A percentile compares a stretch with the other conserved stretches of the same genome.
These are phyloP conservation scores for Eucalyptus pauciflora DNA, from an alignment of 345 rosid genomes.

Conservation along the genomic window DNA sequence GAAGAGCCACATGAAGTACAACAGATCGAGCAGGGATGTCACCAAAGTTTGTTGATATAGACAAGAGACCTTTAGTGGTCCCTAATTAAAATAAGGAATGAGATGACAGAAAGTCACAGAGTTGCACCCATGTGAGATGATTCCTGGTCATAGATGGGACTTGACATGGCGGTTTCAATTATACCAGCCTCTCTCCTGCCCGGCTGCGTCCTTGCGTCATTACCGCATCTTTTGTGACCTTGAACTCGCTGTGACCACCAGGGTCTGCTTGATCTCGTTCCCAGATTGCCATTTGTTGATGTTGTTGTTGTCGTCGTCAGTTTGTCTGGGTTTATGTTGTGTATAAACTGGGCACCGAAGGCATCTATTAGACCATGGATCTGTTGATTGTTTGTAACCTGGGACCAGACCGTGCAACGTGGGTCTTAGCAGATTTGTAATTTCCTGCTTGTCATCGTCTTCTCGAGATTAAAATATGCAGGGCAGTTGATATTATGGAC, in stretches of 20 bases:
- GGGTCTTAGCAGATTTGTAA: neutral
- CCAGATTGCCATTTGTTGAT: neutral
- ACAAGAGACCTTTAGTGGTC: neutral
- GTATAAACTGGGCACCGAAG: neutral
- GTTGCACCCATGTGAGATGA: neutral
- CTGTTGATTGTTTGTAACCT: neutral
- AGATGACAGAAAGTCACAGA: neutral
- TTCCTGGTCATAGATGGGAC: neutral
- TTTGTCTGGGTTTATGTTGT: neutral
- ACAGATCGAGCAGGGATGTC: neutral
- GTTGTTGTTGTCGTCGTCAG: fast-evolving
- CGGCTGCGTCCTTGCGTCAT: neutral
- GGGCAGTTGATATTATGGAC: neutral
- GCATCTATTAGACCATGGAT: neutral
- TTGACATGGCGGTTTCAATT: neutral
- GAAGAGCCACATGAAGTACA: neutral
- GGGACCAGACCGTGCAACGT: neutral
- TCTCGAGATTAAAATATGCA: neutral
- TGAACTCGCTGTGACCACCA: neutral
- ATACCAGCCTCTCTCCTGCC: neutral
- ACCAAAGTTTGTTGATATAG: neutral
- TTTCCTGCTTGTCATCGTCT: neutral
- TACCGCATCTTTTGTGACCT: neutral
- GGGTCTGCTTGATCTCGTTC: neutral
- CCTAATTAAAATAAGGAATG: neutral